Conservation (phyloP, 192 early-diverging fungal species). For the Dimargaris verticillata region DNA sequence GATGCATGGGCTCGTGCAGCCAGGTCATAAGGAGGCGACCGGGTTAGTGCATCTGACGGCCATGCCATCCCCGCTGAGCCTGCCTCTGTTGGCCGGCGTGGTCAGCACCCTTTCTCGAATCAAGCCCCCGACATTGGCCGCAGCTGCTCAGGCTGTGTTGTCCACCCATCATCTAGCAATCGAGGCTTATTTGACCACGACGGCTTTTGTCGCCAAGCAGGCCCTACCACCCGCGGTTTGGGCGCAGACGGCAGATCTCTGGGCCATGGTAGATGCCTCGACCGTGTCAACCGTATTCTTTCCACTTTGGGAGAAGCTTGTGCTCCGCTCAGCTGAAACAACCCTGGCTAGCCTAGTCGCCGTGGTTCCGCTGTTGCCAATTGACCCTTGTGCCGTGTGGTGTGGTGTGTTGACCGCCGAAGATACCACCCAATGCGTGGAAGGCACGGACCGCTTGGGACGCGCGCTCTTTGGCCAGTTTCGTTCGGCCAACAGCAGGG, state of each 20-base stretch:
- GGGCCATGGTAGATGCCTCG: background rate
- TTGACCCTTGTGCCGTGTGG: background rate
- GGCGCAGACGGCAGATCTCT: conserved; percentile 1
- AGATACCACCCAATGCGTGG: background rate
- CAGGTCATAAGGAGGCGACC: background rate
- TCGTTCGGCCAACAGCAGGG: background rate
- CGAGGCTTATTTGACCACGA: background rate
- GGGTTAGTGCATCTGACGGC: background rate
- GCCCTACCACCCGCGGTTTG: background rate
- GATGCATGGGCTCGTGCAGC: background rate
- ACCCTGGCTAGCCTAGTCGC: conserved; percentile 3
- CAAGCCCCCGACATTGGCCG: background rate
- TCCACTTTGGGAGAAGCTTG: conserved; percentile 5
- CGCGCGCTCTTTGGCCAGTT: background rate
- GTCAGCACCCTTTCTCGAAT: background rate
- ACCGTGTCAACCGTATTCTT: background rate
- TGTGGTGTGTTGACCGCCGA: background rate
- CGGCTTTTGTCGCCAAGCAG: background rate
- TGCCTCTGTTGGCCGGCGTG: background rate
- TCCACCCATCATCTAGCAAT: too few relatives aligned
- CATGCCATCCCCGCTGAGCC: background rate
- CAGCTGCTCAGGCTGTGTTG: background rate
- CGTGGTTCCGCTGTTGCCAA: background rate
- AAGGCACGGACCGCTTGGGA: background rate
- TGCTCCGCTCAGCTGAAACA: conserved; percentile 8